These are phyloP conservation scores for Cryptococcus floricola DNA, from an alignment of 1,284 basidiomycete species.

Conservation along the genomic window DNA sequence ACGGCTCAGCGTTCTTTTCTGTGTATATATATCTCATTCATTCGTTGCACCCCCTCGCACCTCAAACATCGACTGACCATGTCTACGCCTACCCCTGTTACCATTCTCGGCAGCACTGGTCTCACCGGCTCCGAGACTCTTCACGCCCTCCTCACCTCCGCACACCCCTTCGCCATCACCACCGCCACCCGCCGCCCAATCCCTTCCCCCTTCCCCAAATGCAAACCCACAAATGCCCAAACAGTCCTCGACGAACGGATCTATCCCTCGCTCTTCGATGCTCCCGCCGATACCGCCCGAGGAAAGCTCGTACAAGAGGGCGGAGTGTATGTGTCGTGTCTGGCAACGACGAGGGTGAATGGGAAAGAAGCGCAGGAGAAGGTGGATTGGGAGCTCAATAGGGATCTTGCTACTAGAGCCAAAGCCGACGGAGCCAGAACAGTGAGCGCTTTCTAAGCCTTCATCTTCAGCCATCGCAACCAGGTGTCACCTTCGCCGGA, in stretches of 20 bases:
- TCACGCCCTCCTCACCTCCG: constrained; percentile 23
- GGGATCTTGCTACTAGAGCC: constrained; percentile 36
- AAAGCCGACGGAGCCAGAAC: constrained; percentile 39
- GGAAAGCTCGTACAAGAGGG: constrained; percentile 12
- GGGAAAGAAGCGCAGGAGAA: constrained; percentile 29
- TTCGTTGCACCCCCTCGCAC: background rate
- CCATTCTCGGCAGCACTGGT: constrained; percentile 44
- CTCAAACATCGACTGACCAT: background rate
- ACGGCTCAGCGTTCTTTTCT: no score
- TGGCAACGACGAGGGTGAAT: constrained; percentile 40
- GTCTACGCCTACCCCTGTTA: constrained; percentile 23
- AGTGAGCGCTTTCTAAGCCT: constrained; percentile 25
- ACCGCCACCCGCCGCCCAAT: constrained; percentile 36
- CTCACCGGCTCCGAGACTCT: constrained; percentile 41
- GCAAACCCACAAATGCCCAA: constrained; percentile 6
- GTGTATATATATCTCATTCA: background rate
- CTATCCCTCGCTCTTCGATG: constrained; percentile 21
- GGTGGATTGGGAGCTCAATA: constrained; percentile 41
- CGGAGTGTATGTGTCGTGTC: constrained; percentile 33
- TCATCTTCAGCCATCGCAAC: background rate
- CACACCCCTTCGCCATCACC: constrained; percentile 33
- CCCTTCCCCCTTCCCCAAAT: background rate
- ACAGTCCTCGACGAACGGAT: constrained; percentile 27
- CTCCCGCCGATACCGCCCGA: background rate
- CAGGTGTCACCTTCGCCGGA: no score